Base-by-base conservation (phyloP, 768 basidiomycete genomes). In the Calocybe indica region DNA sequence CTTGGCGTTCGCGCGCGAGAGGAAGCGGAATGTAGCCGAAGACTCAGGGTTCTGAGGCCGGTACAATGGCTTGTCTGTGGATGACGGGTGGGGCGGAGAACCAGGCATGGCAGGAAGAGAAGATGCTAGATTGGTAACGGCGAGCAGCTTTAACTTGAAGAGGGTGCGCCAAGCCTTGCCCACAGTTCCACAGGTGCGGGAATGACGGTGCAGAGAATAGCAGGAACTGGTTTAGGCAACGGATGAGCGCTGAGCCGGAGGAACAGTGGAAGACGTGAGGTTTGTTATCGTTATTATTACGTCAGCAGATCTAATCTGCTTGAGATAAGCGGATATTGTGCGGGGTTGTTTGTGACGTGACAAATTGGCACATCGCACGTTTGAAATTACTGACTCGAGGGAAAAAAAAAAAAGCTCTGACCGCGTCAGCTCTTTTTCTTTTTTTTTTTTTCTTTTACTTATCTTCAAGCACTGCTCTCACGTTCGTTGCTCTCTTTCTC, bases 1-100 rank as follows among this genome's bases (percentile, higher is more conserved):
- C 9, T 61, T 64, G 37, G 63, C 50, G 60, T 87, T 88, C 55
- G 82, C 68, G 49, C 58, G 65, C 50, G 63, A 55, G 45, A 78
- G 66, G 62, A 85, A 77, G 33, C 63, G 69, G 54, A 74, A 71
- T 8, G 71, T 70, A 0, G 74, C 65, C n/a, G 81, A 70, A 5
- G 65, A 49, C 40, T 69, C 62, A 31, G 72, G 65, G 50, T 66
- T 63, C 31, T 52, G 37, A 6, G 82, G 81, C 32, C 52, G 59
- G 53, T 73, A 79, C 22, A 80, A 67, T 51, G 71, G 69, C 32
- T 52, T 47, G 45, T 65, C 57, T 44, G 50, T 47, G 46, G 32
- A 46, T 34, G 48, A 11, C 33, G 51, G 43, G 12, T 56, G 43
- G 52, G 40, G 31, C 28, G 28, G 9, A 40, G 34, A 43, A 22